phyloP scores from a whole-genome alignment of 192 early-diverging fungal genomes.

The Coemansia sp. region DNA sequence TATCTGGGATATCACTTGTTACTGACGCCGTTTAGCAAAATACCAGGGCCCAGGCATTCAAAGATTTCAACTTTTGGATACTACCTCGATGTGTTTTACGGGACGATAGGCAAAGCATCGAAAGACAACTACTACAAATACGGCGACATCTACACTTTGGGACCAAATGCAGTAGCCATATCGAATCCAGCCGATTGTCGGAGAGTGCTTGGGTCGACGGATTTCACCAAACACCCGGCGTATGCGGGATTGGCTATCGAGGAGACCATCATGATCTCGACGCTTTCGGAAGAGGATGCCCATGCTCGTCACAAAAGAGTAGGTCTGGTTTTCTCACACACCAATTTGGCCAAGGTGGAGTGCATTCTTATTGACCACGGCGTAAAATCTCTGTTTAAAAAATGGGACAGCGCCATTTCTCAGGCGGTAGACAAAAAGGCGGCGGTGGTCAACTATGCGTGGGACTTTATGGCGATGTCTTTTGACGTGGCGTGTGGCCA shows the following conservation, averaged over 20 bases:
- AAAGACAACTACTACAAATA: constrained; percentile 23
- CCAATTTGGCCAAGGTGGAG: constrained; percentile 21
- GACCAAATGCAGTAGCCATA: constrained; percentile 26
- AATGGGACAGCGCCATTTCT: constrained; percentile 22
- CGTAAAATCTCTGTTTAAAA: constrained; percentile 17
- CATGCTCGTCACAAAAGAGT: constrained; percentile 7
- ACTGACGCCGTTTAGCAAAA: constrained; percentile 23
- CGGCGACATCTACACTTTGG: constrained; percentile 37
- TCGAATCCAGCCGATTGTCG: constrained; percentile 29
- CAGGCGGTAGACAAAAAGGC: neutral
- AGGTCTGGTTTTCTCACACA: constrained; percentile 8
- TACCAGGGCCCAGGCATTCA: constrained; percentile 18
- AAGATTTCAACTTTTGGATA: constrained; percentile 4
- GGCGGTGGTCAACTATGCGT: constrained; percentile 19
- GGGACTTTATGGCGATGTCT: constrained; percentile 20
- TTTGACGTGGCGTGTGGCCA: constrained; percentile 29
- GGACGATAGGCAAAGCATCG: constrained; percentile 11
- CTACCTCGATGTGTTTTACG: constrained; percentile 3
- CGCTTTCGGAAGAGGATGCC: neutral
- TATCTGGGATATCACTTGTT: constrained; percentile 14
- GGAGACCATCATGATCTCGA: constrained; percentile 14
- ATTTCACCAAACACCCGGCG: constrained; percentile 27
- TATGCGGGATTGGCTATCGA: constrained; percentile 26
- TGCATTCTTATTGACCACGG: constrained; percentile 29
- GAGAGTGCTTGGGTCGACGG: constrained; percentile 17